phyloP scores from a whole-genome alignment of 495 filamentous ascomycete species.

The Chaetomidium leptoderma region DNA sequence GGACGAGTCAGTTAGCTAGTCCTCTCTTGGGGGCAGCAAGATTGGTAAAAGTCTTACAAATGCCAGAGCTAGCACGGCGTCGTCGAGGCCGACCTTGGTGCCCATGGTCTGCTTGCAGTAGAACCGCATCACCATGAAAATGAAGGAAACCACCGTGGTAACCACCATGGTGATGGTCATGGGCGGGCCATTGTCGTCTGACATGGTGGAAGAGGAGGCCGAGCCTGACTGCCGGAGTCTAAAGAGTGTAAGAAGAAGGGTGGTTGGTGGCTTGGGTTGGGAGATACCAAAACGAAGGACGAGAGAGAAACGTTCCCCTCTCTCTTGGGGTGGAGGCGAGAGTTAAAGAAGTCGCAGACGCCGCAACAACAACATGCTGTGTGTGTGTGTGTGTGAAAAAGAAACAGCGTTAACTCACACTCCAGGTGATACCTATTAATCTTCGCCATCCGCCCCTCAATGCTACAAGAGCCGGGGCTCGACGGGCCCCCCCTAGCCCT shows the following conservation, averaged over 20 bases:
- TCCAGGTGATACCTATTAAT: too few relatives aligned
- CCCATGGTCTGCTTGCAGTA: neutral
- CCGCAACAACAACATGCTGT: too few relatives aligned
- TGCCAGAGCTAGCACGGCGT: neutral
- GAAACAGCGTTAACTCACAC: too few relatives aligned
- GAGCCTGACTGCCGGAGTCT: neutral
- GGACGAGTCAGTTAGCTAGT: neutral
- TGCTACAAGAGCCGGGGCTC: too few relatives aligned
- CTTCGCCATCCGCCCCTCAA: too few relatives aligned
- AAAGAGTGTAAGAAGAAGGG: neutral
- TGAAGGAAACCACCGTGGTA: neutral
- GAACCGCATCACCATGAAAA: neutral
- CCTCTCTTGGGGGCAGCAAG: too few relatives aligned
- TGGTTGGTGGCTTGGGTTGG: too few relatives aligned
- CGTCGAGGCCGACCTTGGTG: neutral
- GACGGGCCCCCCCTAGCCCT: too few relatives aligned
- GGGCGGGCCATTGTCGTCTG: neutral
- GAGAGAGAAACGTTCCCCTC: too few relatives aligned
- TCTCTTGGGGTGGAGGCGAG: too few relatives aligned
- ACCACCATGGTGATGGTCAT: conserved; percentile 1
- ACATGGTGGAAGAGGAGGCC: neutral
- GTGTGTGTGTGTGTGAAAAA: too few relatives aligned
- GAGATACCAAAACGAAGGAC: neutral
- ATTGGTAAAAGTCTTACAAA: neutral
- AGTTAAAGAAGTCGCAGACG: too few relatives aligned